phyloP scores from a whole-genome alignment of 1,284 basidiomycete genomes.

The Ustilago sp. region DNA sequence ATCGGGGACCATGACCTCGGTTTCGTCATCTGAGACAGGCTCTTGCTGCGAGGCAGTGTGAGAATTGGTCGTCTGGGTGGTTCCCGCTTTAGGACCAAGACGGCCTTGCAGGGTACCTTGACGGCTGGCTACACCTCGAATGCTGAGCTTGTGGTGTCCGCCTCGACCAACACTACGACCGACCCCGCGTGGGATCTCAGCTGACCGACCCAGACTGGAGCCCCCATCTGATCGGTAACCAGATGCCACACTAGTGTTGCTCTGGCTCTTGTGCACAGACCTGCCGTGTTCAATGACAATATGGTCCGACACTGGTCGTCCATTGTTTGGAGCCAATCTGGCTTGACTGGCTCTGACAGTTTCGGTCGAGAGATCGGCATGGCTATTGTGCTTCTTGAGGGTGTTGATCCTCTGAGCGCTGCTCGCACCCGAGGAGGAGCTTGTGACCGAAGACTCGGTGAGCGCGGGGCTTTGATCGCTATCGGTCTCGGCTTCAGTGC shows the following conservation, averaged over 20 bases:
- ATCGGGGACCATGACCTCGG: constrained; percentile 53
- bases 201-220: constrained; percentile 51
- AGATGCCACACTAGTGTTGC: constrained; percentile 35
- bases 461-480: constrained; percentile 38
- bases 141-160: constrained; percentile 19
- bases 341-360: background rate
- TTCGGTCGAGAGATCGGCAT: background rate
- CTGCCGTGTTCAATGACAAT: background rate
- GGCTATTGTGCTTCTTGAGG: constrained; percentile 41
- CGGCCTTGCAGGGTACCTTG: constrained; percentile 26
- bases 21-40: constrained; percentile 28
- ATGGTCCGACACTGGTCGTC: constrained; percentile 11
- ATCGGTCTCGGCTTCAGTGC: constrained; percentile 38
- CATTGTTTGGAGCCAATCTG: background rate
- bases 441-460: constrained; percentile 46
- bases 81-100: constrained; percentile 22
- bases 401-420: constrained; percentile 7
- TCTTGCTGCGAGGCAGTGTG: background rate
- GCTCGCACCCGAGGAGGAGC: constrained; percentile 22
- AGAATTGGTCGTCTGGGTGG: background rate
- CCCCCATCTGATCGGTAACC: constrained; percentile 42
- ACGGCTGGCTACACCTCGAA: constrained; percentile 26
- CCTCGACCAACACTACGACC: constrained; percentile 16
- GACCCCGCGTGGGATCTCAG: constrained; percentile 49
- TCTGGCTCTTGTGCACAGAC: constrained; percentile 39